phyloP scores from a whole-genome alignment of 352 stramenopile species.

The Phytophthora tubulina region DNA sequence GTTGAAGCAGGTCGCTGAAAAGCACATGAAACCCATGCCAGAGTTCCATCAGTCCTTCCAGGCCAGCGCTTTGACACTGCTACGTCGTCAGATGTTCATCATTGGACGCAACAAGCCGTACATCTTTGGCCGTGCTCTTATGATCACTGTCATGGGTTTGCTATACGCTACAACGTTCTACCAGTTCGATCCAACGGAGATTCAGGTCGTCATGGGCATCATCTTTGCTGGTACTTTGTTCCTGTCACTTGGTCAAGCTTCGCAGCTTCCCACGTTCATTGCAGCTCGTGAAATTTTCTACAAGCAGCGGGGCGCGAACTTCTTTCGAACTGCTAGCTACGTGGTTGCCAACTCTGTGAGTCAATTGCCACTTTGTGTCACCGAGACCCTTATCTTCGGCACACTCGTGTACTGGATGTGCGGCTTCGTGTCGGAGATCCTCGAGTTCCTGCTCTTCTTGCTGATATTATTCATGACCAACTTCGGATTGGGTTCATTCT shows the following conservation, averaged over 20 bases:
- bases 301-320: conserved; percentile 63
- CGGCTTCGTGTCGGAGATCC: conserved; percentile 51
- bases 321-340: conserved; percentile 68
- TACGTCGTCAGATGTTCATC: conserved; percentile 73
- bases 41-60: conserved; percentile 46
- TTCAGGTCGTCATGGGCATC: conserved; percentile 57
- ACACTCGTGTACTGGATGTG: conserved; percentile 62
- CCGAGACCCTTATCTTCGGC: conserved; percentile 74
- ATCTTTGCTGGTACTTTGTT: conserved; percentile 80
- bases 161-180: conserved; percentile 52
- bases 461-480: conserved; percentile 48
- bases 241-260: conserved; percentile 60
- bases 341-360: conserved; percentile 55
- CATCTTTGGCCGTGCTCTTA: conserved; percentile 49
- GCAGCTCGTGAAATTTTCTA: conserved; percentile 52
- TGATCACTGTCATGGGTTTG: conserved; percentile 58
- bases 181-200: conserved; percentile 37
- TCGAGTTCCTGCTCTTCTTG: conserved; percentile 42
- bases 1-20: conserved; percentile 78
- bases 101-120: conserved; percentile 64
- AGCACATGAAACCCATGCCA: conserved; percentile 44
- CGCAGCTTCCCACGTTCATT: conserved; percentile 45
- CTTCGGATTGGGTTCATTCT: conserved; percentile 44
- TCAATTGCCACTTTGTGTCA: conserved; percentile 46
- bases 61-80: conserved; percentile 37